Percentiles rank a stretch among this genome's conserved stretches.
These are phyloP conservation scores for Metarhizium robertsii DNA, from an alignment of 2,329 filamentous ascomycete species.

Conservation along the genomic window DNA sequence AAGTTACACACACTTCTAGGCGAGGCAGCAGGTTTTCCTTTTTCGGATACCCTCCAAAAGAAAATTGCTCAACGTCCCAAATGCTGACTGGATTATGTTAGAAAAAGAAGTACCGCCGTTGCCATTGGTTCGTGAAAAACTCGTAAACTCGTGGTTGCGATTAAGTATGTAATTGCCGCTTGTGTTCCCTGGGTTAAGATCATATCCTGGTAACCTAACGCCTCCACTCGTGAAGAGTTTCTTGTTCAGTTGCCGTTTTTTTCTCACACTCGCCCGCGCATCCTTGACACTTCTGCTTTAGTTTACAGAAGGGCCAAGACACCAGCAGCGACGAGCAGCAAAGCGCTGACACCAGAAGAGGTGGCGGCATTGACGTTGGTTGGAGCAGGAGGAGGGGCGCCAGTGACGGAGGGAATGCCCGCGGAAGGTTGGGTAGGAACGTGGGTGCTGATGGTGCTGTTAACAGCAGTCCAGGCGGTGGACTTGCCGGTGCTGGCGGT, in stretches of 20 bases:
- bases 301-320: conserved; percentile 26
- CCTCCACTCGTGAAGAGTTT: conserved; percentile 16
- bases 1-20: neutral
- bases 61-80: conserved; percentile 1
- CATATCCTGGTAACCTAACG: conserved; percentile 8
- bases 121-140: conserved; percentile 11
- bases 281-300: neutral
- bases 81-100: conserved; percentile 1
- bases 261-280: neutral
- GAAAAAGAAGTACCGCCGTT: neutral
- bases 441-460: conserved; percentile 21
- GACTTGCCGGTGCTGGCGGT: conserved; percentile 16
- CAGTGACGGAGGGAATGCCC: conserved; percentile 9
- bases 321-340: conserved; percentile 26
- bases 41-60: conserved; percentile 2
- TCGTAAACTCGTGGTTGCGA: conserved; percentile 26
- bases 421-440: conserved; percentile 16
- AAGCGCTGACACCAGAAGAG: conserved; percentile 23
- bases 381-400: conserved; percentile 10
- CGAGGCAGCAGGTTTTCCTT: neutral
- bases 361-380: conserved; percentile 19
- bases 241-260: neutral
- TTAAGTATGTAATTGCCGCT: conserved; percentile 8
- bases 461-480: conserved; percentile 21
- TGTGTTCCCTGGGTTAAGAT: conserved; percentile 5